Evolutionary conservation across 2,329 filamentous ascomycete species (phyloP).

Genomic region (Cladosporium sp.): DNA sequence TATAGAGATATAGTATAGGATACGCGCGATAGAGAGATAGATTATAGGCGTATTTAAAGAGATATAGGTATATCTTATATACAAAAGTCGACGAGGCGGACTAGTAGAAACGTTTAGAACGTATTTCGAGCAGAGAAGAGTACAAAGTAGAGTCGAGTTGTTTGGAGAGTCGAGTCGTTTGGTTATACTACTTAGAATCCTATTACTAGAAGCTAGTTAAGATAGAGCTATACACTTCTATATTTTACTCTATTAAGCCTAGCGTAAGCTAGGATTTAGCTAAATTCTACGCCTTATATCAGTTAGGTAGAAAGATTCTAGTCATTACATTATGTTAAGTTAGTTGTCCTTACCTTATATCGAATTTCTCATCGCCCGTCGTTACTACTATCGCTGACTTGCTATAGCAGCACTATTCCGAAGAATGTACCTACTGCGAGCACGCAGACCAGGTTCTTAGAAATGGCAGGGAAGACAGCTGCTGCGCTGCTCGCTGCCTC

Average conservation of each 20-base stretch:
- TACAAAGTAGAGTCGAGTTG: neutral
- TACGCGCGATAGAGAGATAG: too few species aligned
- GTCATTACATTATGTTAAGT: neutral
- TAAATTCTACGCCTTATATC: too few species aligned
- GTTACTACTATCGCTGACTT: neutral
- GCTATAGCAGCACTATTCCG: neutral
- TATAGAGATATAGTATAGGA: too few species aligned
- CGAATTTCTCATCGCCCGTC: neutral
- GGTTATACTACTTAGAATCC: conserved; percentile 1
- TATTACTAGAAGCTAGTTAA: too few species aligned
- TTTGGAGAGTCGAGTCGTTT: too few species aligned
- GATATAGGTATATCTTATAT: too few species aligned
- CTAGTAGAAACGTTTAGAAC: too few species aligned
- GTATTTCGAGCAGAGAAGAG: neutral
- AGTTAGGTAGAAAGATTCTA: neutral
- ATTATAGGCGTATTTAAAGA: too few species aligned
- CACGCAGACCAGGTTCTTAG: neutral
- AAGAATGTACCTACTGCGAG: neutral
- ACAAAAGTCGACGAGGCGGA: too few species aligned
- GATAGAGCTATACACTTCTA: too few species aligned
- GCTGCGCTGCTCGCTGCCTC: neutral
- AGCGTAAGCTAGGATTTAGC: too few species aligned
- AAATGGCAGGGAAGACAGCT: neutral
- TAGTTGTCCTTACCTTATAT: neutral
- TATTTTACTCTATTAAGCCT: too few species aligned